A percentile compares a stretch with the other conserved stretches of the same genome.
Conservation (phyloP, 2,329 filamentous ascomycete species). For the Penicillium sclerotiorum region DNA sequence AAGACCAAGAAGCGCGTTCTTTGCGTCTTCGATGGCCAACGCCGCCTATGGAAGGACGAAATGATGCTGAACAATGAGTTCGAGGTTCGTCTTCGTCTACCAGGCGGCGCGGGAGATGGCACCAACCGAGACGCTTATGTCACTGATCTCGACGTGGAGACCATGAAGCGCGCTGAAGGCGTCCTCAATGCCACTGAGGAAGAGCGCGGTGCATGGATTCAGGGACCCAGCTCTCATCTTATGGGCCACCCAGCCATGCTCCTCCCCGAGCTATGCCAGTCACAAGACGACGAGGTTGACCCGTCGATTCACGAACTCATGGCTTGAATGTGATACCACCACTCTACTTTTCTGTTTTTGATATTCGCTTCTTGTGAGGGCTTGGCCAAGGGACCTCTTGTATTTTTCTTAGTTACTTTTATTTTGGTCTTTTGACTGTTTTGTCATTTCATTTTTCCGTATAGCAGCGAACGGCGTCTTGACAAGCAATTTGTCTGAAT, state of each 20-base stretch:
- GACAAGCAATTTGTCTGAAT: slow-evolving; percentile 23
- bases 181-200: slow-evolving; percentile 78
- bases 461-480: slow-evolving; percentile 24
- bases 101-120: slow-evolving; percentile 74
- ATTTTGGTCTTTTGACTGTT: slow-evolving; percentile 6
- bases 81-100: slow-evolving; percentile 83
- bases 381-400: neutral
- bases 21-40: slow-evolving; percentile 84
- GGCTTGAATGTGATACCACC: slow-evolving; percentile 20
- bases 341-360: neutral
- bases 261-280: slow-evolving; percentile 31
- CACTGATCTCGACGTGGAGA: slow-evolving; percentile 91
- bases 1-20: slow-evolving; percentile 97
- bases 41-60: slow-evolving; percentile 93
- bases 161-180: slow-evolving; percentile 81
- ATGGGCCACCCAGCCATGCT: slow-evolving; percentile 39
- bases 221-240: slow-evolving; percentile 29
- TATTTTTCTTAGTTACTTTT: slow-evolving; percentile 11
- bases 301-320: slow-evolving; percentile 41
- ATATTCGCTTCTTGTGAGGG: slow-evolving; percentile 1
- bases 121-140: slow-evolving; percentile 83
- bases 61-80: slow-evolving; percentile 97
- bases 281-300: slow-evolving; percentile 34
- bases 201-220: slow-evolving; percentile 82
- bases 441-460: slow-evolving; percentile 21